Conservation (phyloP, 768 basidiomycete species). For the Tricholoma flavovirens region DNA sequence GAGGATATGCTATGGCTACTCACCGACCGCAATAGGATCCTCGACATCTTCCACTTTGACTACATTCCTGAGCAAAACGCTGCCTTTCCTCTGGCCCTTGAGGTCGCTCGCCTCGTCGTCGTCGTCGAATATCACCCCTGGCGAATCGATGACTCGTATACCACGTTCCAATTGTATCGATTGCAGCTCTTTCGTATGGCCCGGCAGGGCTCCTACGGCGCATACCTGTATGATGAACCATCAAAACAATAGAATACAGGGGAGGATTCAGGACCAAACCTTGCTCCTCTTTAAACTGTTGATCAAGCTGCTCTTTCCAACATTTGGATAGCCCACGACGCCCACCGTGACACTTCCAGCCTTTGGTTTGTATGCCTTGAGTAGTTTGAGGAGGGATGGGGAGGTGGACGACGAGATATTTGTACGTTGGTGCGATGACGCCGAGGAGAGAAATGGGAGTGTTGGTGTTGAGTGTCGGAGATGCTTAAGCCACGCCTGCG, state of each 20-base stretch:
- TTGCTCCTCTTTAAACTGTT: conserved; percentile 87
- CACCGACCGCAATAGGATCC: conserved; percentile 87
- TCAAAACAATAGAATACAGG: not conserved
- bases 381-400: conserved; percentile 69
- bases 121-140: conserved; percentile 95
- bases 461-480: conserved; percentile 92
- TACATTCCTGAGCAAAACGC: conserved; percentile 80
- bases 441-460: conserved; percentile 80
- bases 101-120: conserved; percentile 43
- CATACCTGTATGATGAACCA: conserved; percentile 52
- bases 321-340: conserved; percentile 95
- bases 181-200: conserved; percentile 90
- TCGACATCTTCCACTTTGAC: conserved; percentile 87
- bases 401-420: conserved; percentile 77
- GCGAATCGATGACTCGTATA: conserved; percentile 89
- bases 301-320: conserved; percentile 92
- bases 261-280: conserved; percentile 29
- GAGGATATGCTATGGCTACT: conserved; percentile 21
- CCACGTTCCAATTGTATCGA: conserved; percentile 90
- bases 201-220: conserved; percentile 89
- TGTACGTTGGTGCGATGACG: conserved; percentile 68
- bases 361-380: conserved; percentile 78
- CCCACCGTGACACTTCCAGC: conserved; percentile 76
- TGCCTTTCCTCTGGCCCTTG: conserved; percentile 46
- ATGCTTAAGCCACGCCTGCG: conserved; percentile 85